phyloP scores from a whole-genome alignment of 2,329 filamentous ascomycete species.

The Xylaria sp. region DNA sequence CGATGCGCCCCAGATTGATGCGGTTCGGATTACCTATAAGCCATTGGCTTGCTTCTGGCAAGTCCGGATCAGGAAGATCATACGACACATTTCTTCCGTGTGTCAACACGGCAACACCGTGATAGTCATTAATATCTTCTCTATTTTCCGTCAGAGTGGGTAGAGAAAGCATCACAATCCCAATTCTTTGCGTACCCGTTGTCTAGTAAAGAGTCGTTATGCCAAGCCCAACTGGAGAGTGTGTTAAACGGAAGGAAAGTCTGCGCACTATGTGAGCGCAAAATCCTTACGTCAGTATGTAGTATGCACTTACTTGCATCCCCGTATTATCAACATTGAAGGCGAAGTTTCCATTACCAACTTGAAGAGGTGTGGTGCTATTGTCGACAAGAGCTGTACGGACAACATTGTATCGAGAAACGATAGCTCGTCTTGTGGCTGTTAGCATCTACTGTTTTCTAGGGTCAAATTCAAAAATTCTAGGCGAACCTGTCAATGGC shows the following conservation, averaged over 20 bases:
- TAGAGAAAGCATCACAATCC: background rate
- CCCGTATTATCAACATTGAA: conserved; percentile 49
- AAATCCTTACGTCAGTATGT: background rate
- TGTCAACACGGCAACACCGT: conserved; percentile 49
- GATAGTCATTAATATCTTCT: conserved; percentile 49
- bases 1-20: conserved; percentile 57
- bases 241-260: conserved; percentile 47
- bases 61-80: conserved; percentile 51
- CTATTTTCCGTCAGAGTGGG: conserved; percentile 32
- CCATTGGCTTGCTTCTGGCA: conserved; percentile 60
- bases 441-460: background rate
- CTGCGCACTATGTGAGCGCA: conserved; percentile 26
- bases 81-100: conserved; percentile 55
- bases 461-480: background rate
- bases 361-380: conserved; percentile 46
- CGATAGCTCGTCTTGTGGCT: conserved; percentile 37
- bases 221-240: conserved; percentile 48
- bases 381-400: conserved; percentile 45
- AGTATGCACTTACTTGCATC: conserved; percentile 40
- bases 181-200: conserved; percentile 41
- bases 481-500: conserved; percentile 32
- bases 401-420: conserved; percentile 43
- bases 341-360: conserved; percentile 49
- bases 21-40: conserved; percentile 62
- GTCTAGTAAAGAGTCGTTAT: conserved; percentile 53